Base-by-base conservation (phyloP, 371 early-diverging fungal species). In the Dichotomocladium elegans region DNA sequence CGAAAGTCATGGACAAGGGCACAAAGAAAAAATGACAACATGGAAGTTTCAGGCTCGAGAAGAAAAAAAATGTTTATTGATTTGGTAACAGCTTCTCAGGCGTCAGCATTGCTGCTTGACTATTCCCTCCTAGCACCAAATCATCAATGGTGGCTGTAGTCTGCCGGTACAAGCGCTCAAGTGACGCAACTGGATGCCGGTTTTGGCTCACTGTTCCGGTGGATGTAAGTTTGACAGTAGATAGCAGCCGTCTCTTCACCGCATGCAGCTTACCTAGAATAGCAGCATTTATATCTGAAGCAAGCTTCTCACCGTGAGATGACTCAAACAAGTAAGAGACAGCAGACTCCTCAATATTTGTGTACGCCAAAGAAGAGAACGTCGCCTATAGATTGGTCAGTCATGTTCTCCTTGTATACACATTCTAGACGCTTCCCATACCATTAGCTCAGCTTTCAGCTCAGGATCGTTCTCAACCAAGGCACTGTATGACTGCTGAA, bases 341-440 rank as follows among this genome's bases (percentile, higher is more conserved):
- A 17, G 83, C 75, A 52, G 73, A 74, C 26, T 74, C 57, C 10
- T 52, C 55, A 1, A 83, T 77, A 34, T 87, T 77, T 1, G 74
- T 58, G 53, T 94, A 92, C 0, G 92, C 92, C 25, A 91, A 56
- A 24, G 91, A 68, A 15, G 90, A 82, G 60, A 91, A 91, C 4
- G 84, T 72, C 22, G 51, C 55, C 55, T 58, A 31, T n/a, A 5
- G 14, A 31, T n/a, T n/a, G n/a, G n/a, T n/a, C n/a, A n/a, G n/a
- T n/a, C n/a, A 25, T 42, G 12, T 12, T n/a, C 4, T 9, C 15
- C 43, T 35, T 4, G 10, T 31, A 21, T 29, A 19, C 3, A 3
- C 19, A 15, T 46, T 86, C 82, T 15, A 14, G 14, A n/a, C 9
- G 15, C 37, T 5, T n/a, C 6, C 29, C 41, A 40, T 46, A 44